Conservation (phyloP, 257 asterid genomes). For the Coffea canephora region DNA sequence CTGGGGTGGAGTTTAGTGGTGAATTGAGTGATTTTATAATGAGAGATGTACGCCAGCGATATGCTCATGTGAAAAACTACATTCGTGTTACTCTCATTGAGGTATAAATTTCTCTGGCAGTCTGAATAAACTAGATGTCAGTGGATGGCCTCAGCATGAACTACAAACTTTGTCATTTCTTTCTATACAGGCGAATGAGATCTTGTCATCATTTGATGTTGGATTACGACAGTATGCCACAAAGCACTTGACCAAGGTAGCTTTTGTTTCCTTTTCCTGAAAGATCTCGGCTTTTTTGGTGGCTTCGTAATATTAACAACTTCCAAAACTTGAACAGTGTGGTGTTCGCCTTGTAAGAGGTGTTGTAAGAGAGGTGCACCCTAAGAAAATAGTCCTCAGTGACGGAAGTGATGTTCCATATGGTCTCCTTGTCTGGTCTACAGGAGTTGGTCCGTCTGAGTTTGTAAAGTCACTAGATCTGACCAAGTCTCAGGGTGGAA, state of each 20-base stretch:
- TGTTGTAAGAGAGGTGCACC: conserved; percentile 77
- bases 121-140: background rate
- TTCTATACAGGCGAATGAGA: conserved; percentile 77
- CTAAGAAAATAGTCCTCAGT: conserved; percentile 64
- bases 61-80: conserved; percentile 84
- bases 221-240: conserved; percentile 82
- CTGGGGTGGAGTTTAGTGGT: conserved; percentile 94
- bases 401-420: conserved; percentile 95
- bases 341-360: conserved; percentile 93
- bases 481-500: conserved; percentile 90
- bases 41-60: conserved; percentile 77
- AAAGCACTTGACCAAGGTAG: conserved; percentile 87
- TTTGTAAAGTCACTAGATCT: conserved; percentile 60
- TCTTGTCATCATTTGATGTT: conserved; percentile 80
- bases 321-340: conserved; percentile 28
- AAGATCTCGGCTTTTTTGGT: background rate
- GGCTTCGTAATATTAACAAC: background rate
- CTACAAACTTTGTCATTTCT: background rate
- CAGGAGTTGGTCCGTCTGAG: conserved; percentile 89
- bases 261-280: background rate
- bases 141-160: background rate
- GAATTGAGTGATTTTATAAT: conserved; percentile 89
- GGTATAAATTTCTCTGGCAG: conserved; percentile 35
- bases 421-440: conserved; percentile 93
- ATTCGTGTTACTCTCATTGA: conserved; percentile 86